A percentile compares a stretch with the other conserved stretches of the same genome.
Evolutionary conservation across 495 filamentous ascomycete species (phyloP).

Genomic region (Echria macrotheca): DNA sequence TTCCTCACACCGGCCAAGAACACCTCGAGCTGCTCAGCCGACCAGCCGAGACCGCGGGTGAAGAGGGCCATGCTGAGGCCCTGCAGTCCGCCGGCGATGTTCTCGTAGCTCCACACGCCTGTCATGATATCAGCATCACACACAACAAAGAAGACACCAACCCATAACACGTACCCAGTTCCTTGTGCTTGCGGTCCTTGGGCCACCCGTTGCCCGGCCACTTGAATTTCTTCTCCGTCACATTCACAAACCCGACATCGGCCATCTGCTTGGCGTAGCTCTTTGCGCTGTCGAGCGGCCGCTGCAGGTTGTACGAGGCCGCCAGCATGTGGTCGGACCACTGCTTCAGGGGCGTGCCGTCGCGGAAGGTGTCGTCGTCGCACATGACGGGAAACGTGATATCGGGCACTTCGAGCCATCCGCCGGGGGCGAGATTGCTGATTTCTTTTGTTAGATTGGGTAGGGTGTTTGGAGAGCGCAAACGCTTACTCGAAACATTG

Average conservation of each 20-base stretch:
- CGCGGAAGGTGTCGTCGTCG: slow-evolving; percentile 23
- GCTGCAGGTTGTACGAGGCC: slow-evolving; percentile 17
- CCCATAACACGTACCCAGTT: slow-evolving; percentile 20
- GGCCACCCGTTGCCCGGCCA: slow-evolving; percentile 42
- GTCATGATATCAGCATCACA: too few species aligned
- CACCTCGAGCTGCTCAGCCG: slow-evolving; percentile 21
- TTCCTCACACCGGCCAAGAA: slow-evolving; percentile 21
- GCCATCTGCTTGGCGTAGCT: slow-evolving; percentile 6
- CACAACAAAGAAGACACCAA: too few species aligned
- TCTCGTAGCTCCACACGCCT: slow-evolving; percentile 7
- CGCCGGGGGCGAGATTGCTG: slow-evolving; percentile 31
- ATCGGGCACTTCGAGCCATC: slow-evolving; percentile 28
- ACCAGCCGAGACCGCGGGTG: slow-evolving; percentile 21
- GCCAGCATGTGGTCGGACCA: slow-evolving; percentile 24
- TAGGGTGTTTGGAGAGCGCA: too few species aligned
- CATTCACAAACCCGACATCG: slow-evolving; percentile 25
- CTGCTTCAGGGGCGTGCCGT: slow-evolving; percentile 17
- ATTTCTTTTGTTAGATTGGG: too few species aligned
- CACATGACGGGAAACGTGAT: slow-evolving; percentile 4
- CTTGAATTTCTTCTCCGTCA: slow-evolving; percentile 20
- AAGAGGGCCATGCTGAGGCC: slow-evolving; percentile 24
- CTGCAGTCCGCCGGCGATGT: slow-evolving; percentile 11
- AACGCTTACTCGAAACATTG: slow-evolving; percentile 21
- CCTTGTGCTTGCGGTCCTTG: slow-evolving; percentile 39
- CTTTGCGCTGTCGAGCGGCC: slow-evolving; percentile 10